Base-by-base conservation (phyloP, 2,329 filamentous ascomycete species). In the Pestalotiopsis sp. region DNA sequence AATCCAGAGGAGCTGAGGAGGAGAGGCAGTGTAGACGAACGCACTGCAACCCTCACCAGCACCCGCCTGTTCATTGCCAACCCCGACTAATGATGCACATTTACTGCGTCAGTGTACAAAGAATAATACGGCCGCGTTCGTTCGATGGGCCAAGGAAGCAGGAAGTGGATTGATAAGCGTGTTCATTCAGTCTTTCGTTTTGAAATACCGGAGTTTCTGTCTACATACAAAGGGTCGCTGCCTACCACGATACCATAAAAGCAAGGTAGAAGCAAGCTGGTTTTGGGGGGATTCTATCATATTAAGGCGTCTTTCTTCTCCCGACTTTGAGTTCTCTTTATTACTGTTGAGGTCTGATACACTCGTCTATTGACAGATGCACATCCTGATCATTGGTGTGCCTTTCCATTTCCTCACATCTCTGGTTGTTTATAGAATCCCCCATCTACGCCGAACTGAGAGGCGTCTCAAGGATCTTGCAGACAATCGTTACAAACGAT, bases 11-110 rank as follows among this genome's bases (percentile, higher is more conserved):
- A 95, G 71, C 83, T 97, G 67, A 87, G 86, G 75, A 86, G 93
- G 73, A 86, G 92, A 75, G 93, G 93, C 68, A 96, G 93, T 77
- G 93, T 97, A 63, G 93, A 96, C 77, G 93, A 96, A 80, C 86
- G 92, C 75, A 92, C 92, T 4, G 91, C 90, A 80, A 95, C 92
- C 1, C 91, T 96, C 78, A 90, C 88, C 23, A 86, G 88, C 36
- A 90, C 90, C 63, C 88, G 93, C 71, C 86, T 97, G 69, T 96
- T 93, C 80, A 94, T 97, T 76, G 93, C 93, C 74, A 97, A 97
- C 80, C 93, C 93, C 20, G 93, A 96, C 80, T 88, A 81, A 84
- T 66, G 69, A 67, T 31, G 61, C 57, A 27, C 36, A 45, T 25
- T 27, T n/a, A 4, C 27, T 64, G 7, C 23, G 63, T 38, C 36